A percentile compares a stretch with the other conserved stretches of the same genome.
These are phyloP conservation scores for Trichoderma koningiopsis DNA, from an alignment of 2,329 filamentous ascomycete species.

Conservation along the genomic window DNA sequence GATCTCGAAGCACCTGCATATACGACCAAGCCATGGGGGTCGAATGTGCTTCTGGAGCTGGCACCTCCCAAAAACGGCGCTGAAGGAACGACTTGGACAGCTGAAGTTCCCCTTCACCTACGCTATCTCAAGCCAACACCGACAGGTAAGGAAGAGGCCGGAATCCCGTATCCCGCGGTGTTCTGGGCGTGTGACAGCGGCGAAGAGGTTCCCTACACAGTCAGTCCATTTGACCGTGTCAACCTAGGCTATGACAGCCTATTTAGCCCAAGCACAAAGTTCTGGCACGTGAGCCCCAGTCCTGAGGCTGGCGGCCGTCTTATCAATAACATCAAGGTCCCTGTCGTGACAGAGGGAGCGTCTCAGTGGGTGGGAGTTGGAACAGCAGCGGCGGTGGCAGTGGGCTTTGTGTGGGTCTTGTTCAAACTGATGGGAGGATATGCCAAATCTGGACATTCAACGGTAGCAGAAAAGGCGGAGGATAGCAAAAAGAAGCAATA, in stretches of 20 bases:
- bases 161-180: conserved; percentile 78
- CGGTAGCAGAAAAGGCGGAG: conserved; percentile 6
- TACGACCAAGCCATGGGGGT: conserved; percentile 76
- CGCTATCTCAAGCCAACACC: conserved; percentile 72
- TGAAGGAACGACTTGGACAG: conserved; percentile 57
- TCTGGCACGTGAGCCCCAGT: conserved; percentile 74
- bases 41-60: conserved; percentile 74
- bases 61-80: conserved; percentile 49
- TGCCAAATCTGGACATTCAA: conserved; percentile 15
- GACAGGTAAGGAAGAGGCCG: conserved; percentile 55
- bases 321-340: conserved; percentile 60
- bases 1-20: conserved; percentile 92
- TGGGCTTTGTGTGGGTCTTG: conserved; percentile 71
- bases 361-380: conserved; percentile 53
- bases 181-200: conserved; percentile 86
- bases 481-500: conserved; percentile 33
- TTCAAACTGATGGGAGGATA: conserved; percentile 53
- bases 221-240: conserved; percentile 83
- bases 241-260: conserved; percentile 83
- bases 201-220: conserved; percentile 66
- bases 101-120: conserved; percentile 78
- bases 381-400: conserved; percentile 59
- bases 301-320: conserved; percentile 44
- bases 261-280: conserved; percentile 75
- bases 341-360: conserved; percentile 62